Evolutionary conservation across 305 asterid species (phyloP).

Genomic region (Withania somnifera): DNA sequence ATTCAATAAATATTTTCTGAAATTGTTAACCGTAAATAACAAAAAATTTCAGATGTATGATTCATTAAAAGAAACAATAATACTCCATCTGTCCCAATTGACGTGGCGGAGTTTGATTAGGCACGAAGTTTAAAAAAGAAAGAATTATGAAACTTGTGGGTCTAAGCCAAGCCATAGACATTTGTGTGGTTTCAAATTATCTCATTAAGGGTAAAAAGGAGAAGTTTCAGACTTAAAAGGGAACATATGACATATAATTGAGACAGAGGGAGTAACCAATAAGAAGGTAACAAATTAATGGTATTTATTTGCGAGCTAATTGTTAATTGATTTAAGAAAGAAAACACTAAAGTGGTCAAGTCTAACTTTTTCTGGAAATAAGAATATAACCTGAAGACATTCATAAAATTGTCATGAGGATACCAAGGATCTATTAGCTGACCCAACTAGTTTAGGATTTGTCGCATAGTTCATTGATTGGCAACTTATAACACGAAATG

Average conservation of each 20-base stretch:
- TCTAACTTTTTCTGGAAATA: background rate
- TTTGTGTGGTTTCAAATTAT: background rate
- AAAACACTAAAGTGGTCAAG: background rate
- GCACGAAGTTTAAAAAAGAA: background rate
- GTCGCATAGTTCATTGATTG: background rate
- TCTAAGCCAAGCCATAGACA: background rate
- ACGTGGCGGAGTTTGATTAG: background rate
- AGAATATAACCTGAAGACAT: background rate
- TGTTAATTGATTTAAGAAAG: background rate
- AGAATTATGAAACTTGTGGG: background rate
- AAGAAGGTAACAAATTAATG: background rate
- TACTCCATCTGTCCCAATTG: background rate
- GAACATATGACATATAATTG: background rate
- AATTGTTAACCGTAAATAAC: background rate
- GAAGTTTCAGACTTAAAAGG: background rate
- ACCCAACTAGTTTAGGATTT: background rate
- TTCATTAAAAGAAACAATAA: background rate
- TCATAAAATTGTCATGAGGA: background rate
- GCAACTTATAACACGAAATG: background rate
- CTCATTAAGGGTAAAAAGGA: background rate
- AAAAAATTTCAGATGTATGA: background rate
- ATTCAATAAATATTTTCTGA: background rate
- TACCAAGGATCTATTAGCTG: background rate
- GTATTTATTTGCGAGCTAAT: background rate
- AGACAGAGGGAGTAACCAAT: background rate